Base-by-base conservation (phyloP, 2,329 filamentous ascomycete genomes). In the Clonostachys byssicola region DNA sequence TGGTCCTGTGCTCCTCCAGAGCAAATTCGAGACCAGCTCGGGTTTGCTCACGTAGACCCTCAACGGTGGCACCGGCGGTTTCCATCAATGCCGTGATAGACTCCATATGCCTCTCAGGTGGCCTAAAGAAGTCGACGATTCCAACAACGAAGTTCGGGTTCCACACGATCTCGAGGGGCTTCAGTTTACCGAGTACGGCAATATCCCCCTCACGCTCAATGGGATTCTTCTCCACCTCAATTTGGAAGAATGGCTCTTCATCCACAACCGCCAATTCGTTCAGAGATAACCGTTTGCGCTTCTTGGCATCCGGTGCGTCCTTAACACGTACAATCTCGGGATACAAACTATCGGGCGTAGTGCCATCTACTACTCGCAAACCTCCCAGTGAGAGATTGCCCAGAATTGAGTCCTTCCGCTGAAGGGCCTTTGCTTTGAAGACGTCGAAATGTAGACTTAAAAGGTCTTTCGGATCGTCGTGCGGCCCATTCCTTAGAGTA, bases 281-380 rank as follows among this genome's bases (percentile, higher is more conserved):
- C 39, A 83, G 70, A 1, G 78, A 75, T 38, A 82, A 55, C 5
- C 75, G 67, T 57, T 73, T 77, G 18, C 67, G 66, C 53, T 66
- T 63, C 58, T 72, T 58, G 49, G 56, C 53, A 48, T 76, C 66
- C 44, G 87, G 83, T 0, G 88, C 88, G 64, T 95, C 91, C 65
- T 99, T 99, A 65, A 99, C 91, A 12, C 87, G 86, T 49, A 99
- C 90, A 58, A 99, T 96, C 62, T 99, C 92, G 16, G 92, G 89
- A 61, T 92, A 99, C 30, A 96, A 73, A 53, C 88, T 96, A 47
- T 92, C 86, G 39, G 89, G 83, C 0, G 94, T 99, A 1, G 92
- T 97, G 46, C 94, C 94, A 64, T 99, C 94, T 54, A 96, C 96
- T 55, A 99, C 84, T 49, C 94, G 86, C 63, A 99, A 80, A 1